Percentiles rank a stretch among this genome's conserved stretches.
These are phyloP conservation scores for Podaxis sp. DNA, from an alignment of 768 basidiomycete species.

Conservation along the genomic window DNA sequence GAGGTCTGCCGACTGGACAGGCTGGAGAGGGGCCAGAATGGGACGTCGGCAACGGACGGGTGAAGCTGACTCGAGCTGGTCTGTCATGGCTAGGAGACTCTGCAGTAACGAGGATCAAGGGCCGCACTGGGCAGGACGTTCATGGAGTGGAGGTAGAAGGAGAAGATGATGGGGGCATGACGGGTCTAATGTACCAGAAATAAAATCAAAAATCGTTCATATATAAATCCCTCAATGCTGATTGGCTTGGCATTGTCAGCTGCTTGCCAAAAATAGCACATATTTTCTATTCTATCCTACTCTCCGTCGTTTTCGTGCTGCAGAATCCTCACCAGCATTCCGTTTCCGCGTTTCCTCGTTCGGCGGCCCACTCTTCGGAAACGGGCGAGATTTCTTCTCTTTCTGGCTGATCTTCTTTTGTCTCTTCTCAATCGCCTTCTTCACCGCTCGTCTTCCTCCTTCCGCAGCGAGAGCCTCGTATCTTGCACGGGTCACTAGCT, in stretches of 20 bases:
- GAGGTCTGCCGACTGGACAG: slow-evolving; percentile 7
- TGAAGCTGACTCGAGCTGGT: neutral
- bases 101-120: neutral
- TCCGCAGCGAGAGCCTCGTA: slow-evolving; percentile 73
- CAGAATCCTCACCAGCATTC: slow-evolving; percentile 9
- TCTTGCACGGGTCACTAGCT: slow-evolving; percentile 65
- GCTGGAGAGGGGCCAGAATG: slow-evolving; percentile 10
- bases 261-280: neutral
- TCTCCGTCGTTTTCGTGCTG: slow-evolving; percentile 14
- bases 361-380: slow-evolving; percentile 25
- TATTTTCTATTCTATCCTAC: neutral
- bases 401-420: slow-evolving; percentile 83
- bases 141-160: slow-evolving; percentile 6
- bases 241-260: neutral
- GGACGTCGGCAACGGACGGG: neutral
- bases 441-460: slow-evolving; percentile 79
- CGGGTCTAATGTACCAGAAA: neutral
- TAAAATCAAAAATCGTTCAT: neutral
- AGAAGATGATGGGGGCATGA: neutral
- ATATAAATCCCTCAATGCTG: neutral
- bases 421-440: slow-evolving; percentile 86
- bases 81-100: slow-evolving; percentile 4
- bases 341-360: slow-evolving; percentile 11
- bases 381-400: slow-evolving; percentile 84
- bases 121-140: slow-evolving; percentile 1